phyloP scores from a whole-genome alignment of 345 rosid genomes.

The Crucihimalaya himalaica region DNA sequence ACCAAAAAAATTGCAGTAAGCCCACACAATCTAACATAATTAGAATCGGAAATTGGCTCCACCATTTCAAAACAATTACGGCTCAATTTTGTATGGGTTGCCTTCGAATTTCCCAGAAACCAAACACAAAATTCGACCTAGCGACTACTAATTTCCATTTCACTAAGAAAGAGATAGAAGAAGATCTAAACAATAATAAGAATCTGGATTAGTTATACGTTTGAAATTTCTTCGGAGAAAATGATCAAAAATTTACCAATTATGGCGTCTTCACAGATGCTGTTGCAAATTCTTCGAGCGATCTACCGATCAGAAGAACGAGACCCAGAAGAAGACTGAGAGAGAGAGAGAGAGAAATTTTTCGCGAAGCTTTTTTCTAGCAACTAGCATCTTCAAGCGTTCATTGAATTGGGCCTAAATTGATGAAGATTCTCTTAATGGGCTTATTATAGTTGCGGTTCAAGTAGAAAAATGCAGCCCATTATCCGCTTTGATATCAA shows the following conservation, averaged over 20 bases:
- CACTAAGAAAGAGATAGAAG: conserved; percentile 6
- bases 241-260: conserved; percentile 33
- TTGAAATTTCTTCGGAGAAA: neutral
- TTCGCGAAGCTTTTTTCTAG: conserved; percentile 10
- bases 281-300: conserved; percentile 19
- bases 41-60: neutral
- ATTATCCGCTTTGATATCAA: too few species aligned
- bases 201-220: neutral
- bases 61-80: neutral
- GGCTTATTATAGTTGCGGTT: neutral
- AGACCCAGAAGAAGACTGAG: conserved; percentile 22
- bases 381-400: conserved; percentile 18
- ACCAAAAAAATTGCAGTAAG: neutral
- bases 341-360: conserved; percentile 10
- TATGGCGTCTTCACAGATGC: conserved; percentile 24
- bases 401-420: conserved; percentile 8
- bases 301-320: conserved; percentile 31
- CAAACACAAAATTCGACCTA: neutral
- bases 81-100: neutral
- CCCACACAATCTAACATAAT: neutral
- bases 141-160: neutral
- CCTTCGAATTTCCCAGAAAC: neutral
- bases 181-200: conserved; percentile 20
- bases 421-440: neutral
- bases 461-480: neutral